These are phyloP conservation scores for Scleromitrula shiraiana DNA, from an alignment of 2,329 filamentous ascomycete genomes.

Conservation along the genomic window DNA sequence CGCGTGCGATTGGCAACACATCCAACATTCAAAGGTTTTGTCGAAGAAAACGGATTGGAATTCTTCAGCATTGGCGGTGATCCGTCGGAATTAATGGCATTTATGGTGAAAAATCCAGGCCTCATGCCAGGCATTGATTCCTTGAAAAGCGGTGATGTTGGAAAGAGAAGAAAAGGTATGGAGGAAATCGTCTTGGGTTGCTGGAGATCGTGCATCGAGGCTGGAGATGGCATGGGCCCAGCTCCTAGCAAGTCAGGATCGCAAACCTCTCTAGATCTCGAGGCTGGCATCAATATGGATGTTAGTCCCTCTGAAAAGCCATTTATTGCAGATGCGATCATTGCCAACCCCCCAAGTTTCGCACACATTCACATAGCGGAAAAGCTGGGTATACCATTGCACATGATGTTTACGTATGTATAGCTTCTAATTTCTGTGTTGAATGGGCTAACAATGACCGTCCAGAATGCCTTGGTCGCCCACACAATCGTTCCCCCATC, in stretches of 20 bases:
- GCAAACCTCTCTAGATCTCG: conserved; percentile 20
- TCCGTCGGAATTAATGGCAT: conserved; percentile 71
- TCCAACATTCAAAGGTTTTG: conserved; percentile 57
- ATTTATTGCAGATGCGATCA: conserved; percentile 78
- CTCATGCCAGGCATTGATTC: conserved; percentile 77
- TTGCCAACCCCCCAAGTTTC: conserved; percentile 72
- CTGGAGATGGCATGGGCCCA: conserved; percentile 51
- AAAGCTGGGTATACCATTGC: conserved; percentile 64
- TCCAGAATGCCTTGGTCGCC: conserved; percentile 60
- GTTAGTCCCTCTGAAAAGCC: conserved; percentile 36
- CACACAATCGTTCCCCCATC: conserved; percentile 63
- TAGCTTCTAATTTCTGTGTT: background rate
- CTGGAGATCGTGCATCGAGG: conserved; percentile 79
- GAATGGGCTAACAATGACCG: conserved; percentile 1
- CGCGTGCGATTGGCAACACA: conserved; percentile 69
- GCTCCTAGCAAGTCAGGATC: conserved; percentile 16
- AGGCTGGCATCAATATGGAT: conserved; percentile 30
- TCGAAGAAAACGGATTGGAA: conserved; percentile 62
- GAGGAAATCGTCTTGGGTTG: conserved; percentile 75
- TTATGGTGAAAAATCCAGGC: conserved; percentile 85
- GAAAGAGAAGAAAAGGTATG: conserved; percentile 65
- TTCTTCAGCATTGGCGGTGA: conserved; percentile 74
- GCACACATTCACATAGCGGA: conserved; percentile 69
- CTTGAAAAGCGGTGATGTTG: conserved; percentile 68
- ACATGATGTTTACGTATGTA: conserved; percentile 83